phyloP scores from a whole-genome alignment of 352 stramenopile species.

The Pythium sp. region DNA sequence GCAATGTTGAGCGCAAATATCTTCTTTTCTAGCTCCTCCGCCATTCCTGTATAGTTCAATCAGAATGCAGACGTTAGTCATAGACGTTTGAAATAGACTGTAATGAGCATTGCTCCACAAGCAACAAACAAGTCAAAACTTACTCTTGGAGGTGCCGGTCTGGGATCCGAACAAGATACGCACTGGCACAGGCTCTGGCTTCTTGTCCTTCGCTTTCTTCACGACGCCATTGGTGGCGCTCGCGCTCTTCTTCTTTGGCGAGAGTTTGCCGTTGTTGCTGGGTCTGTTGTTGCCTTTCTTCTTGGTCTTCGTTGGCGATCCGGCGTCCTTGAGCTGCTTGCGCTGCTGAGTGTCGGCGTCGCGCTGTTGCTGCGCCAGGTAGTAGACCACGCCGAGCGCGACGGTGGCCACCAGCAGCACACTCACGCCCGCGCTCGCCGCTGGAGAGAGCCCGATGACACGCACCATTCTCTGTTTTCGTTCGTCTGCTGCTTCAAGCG shows the following conservation, averaged over 20 bases:
- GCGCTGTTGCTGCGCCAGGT: slow-evolving; percentile 17
- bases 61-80: background rate
- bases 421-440: slow-evolving; percentile 32
- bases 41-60: slow-evolving; percentile 38
- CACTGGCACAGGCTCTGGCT: slow-evolving; percentile 45
- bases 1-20: slow-evolving; percentile 80
- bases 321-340: slow-evolving; percentile 8
- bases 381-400: slow-evolving; percentile 44
- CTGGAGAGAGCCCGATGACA: slow-evolving; percentile 30
- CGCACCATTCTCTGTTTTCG: slow-evolving; percentile 10
- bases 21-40: slow-evolving; percentile 67
- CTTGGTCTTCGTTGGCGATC: slow-evolving; percentile 12
- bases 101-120: background rate
- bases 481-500: slow-evolving; percentile 4
- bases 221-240: slow-evolving; percentile 14
- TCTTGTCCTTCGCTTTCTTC: slow-evolving; percentile 19
- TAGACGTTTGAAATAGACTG: background rate
- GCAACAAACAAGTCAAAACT: background rate
- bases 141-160: slow-evolving; percentile 77
- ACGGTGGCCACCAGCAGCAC: slow-evolving; percentile 47
- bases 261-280: slow-evolving; percentile 20
- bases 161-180: slow-evolving; percentile 87
- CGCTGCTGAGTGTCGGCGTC: background rate
- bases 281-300: slow-evolving; percentile 17
- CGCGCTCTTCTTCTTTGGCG: slow-evolving; percentile 18